Conservation (phyloP, 495 filamentous ascomycete genomes). For the Hypoxylon lenormandii region DNA sequence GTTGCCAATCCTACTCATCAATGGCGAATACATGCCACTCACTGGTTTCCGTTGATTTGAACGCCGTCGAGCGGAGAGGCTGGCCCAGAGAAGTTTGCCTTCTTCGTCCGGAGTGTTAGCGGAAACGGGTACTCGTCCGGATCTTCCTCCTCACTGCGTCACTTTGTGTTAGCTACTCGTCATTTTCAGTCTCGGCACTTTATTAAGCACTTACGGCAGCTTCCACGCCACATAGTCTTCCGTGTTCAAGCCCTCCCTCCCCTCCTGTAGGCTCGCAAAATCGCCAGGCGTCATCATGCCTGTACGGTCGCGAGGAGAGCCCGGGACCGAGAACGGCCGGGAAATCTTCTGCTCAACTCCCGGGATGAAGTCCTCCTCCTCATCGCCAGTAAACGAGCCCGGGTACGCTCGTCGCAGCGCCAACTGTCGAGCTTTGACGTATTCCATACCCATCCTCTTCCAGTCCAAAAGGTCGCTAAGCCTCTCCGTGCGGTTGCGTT, state of each 20-base stretch:
- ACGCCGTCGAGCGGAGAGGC: constrained; percentile 55
- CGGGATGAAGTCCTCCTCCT: constrained; percentile 87
- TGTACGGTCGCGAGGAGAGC: constrained; percentile 86
- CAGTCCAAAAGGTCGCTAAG: constrained; percentile 95
- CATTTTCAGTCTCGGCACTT: constrained; percentile 9
- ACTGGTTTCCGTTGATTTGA: constrained; percentile 57
- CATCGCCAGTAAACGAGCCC: constrained; percentile 77
- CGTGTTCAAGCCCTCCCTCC: constrained; percentile 89
- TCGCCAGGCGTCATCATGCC: constrained; percentile 99
- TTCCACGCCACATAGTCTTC: constrained; percentile 99
- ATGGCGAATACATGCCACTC: background rate
- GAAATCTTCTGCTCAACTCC: constrained; percentile 92
- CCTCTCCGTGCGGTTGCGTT: constrained; percentile 96
- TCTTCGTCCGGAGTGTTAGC: constrained; percentile 76
- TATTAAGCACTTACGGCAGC: constrained; percentile 80
- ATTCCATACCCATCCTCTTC: constrained; percentile 99
- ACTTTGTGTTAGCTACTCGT: constrained; percentile 29
- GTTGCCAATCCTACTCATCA: background rate
- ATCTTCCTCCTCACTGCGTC: constrained; percentile 88
- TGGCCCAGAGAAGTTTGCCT: constrained; percentile 45
- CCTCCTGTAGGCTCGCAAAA: constrained; percentile 95
- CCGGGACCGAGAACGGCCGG: constrained; percentile 90
- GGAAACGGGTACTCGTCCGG: constrained; percentile 94
- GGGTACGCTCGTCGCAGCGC: constrained; percentile 94
- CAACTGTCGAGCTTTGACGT: constrained; percentile 94